Conservation (phyloP, 441 rosid species). For the Euphorbia corollata region DNA sequence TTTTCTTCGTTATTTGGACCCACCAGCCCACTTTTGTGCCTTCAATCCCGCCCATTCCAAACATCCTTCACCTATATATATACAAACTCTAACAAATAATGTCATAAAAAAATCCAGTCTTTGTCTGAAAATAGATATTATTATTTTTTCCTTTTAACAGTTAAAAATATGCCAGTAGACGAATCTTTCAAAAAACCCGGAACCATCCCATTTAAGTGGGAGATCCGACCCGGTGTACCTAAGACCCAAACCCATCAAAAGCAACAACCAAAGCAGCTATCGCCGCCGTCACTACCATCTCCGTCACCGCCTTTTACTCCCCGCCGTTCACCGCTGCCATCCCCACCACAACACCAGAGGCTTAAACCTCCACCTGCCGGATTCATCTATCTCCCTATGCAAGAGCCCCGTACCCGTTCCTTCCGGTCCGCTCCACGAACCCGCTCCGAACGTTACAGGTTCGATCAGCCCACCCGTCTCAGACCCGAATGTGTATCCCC, state of each 20-base stretch:
- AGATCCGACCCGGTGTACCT: conserved; percentile 94
- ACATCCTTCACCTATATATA: conserved; percentile 21
- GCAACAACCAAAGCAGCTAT: conserved; percentile 14
- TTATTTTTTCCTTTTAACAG: neutral
- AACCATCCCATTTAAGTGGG: conserved; percentile 85
- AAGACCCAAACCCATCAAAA: conserved; percentile 40
- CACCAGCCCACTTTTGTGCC: conserved; percentile 58
- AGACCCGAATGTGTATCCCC: conserved; percentile 36
- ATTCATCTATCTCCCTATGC: conserved; percentile 27
- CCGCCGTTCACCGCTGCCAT: conserved; percentile 26
- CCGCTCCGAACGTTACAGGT: conserved; percentile 53
- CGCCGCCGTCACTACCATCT: conserved; percentile 19
- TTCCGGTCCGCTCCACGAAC: conserved; percentile 56
- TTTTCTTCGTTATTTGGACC: conserved; percentile 21
- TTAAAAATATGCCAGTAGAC: conserved; percentile 37
- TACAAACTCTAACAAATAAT: neutral
- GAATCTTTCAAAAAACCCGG: conserved; percentile 77
- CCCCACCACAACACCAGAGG: conserved; percentile 21
- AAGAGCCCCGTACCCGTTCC: conserved; percentile 40
- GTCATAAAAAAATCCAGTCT: neutral
- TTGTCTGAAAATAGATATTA: too few species aligned
- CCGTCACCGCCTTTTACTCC: conserved; percentile 16
- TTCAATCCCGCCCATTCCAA: conserved; percentile 48
- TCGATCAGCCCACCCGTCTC: conserved; percentile 33
- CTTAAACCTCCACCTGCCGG: conserved; percentile 63